Base-by-base conservation (phyloP, 495 filamentous ascomycete species). In the Neurospora hispaniola region DNA sequence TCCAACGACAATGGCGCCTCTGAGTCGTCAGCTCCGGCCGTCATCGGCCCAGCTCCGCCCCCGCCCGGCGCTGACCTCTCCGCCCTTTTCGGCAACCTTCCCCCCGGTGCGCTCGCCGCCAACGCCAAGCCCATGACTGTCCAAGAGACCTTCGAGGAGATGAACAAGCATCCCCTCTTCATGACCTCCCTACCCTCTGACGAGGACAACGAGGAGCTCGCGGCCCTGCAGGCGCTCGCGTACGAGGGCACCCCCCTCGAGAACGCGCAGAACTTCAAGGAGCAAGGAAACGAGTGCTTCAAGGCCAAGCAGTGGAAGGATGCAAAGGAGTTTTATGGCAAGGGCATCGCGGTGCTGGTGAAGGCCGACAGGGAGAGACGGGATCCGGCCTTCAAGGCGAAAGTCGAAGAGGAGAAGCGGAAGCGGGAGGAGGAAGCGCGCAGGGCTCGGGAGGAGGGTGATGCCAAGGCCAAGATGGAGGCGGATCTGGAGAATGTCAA, bases 161-260 rank as follows among this genome's bases (percentile, higher is more conserved):
- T 97, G 81, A 94, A 94, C 78, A 88, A 90, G 76, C 89, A 89
- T 14, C 96, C 96, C 7, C 85, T 99, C 40, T 99, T 99, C 84
- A 99, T 99, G 96, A 98, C 93, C 7, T 88, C 90, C 74, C 87
- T 98, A 12, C 92, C 93, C 74, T 20, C 46, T 16, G 2, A 69
- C 43, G 75, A 73, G 23, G 90, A 94, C 74, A 97, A 97, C 78
- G 79, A 89, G 62, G 88, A 91, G 73, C 85, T 97, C 9, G 93
- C 97, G 76, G 96, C 96, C 0, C 81, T 99, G 42, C 90, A 91
- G 74, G 96, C 96, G 3, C 83, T 99, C 14, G 92, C 93, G 42
- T 97, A 97, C 76, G 96, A 99, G 80, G 96, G 96, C 59, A 94
- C 93, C 0, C 89, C 92, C 11, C 86, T 88, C 14, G 96, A 99